Evolutionary conservation across 192 early-diverging fungal genomes (phyloP).

Genomic region (Backusella tarrabulga): DNA sequence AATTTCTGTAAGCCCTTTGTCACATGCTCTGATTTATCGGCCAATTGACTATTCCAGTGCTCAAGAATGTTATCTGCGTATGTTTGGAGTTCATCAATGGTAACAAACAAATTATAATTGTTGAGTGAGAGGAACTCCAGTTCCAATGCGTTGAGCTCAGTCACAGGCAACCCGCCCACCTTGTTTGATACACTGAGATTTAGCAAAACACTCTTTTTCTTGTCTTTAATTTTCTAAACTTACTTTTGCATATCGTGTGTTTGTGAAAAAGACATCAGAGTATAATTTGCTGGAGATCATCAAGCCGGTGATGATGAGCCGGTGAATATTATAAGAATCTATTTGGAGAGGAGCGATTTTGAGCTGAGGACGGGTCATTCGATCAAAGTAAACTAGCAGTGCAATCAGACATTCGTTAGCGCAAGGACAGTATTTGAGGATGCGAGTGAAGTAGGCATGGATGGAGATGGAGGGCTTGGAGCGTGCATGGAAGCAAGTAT

Average conservation of each 20-base stretch:
- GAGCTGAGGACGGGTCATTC: slow-evolving; percentile 71
- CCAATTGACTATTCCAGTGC: slow-evolving; percentile 50
- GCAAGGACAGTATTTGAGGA: slow-evolving; percentile 93
- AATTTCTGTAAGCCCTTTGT: background rate
- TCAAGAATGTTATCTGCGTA: slow-evolving; percentile 71
- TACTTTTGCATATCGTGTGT: slow-evolving; percentile 83
- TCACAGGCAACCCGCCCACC: slow-evolving; percentile 83
- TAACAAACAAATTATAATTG: slow-evolving; percentile 78
- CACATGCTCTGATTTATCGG: slow-evolving; percentile 14
- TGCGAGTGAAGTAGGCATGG: slow-evolving; percentile 79
- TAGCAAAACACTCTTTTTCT: too few relatives aligned
- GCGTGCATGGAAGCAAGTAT: slow-evolving; percentile 88
- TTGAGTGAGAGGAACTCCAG: slow-evolving; percentile 81
- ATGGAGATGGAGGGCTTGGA: slow-evolving; percentile 90
- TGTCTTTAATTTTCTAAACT: background rate
- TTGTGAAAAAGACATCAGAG: slow-evolving; percentile 92
- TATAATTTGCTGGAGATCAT: slow-evolving; percentile 90
- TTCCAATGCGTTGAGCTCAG: slow-evolving; percentile 87
- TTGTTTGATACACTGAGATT: background rate
- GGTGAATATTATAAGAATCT: slow-evolving; percentile 89
- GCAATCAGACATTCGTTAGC: slow-evolving; percentile 88
- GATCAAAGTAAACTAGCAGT: slow-evolving; percentile 86
- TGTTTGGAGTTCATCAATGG: slow-evolving; percentile 76
- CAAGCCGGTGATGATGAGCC: slow-evolving; percentile 85
- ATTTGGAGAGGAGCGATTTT: slow-evolving; percentile 63